Evolutionary conservation across 257 asterid species (phyloP), one percentile per base, ranked within the genome.

Genomic region (Ilex aquifolium): DNA sequence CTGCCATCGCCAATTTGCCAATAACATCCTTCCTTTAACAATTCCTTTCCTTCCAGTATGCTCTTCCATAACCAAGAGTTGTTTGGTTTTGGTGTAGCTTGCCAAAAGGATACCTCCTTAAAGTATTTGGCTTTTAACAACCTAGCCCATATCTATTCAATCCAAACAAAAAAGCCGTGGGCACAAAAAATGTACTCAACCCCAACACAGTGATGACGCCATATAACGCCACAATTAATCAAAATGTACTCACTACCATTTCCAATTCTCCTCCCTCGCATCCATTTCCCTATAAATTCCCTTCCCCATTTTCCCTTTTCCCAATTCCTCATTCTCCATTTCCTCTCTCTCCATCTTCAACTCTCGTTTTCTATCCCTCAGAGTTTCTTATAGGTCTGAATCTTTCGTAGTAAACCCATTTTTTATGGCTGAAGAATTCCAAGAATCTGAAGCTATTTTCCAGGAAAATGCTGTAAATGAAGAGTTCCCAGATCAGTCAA

Each of bases 381-480:
- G 7, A 36, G 1, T 0, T 21, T 21, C 27, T 31, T 29, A 21
- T 15, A 56, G 5, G 12, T 1, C 0, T 11, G 7, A 1, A 9
- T 57, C 27, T 9, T 21, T 21, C 27, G 27, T 7, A 10, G 2
- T 5, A 27, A 29, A 46, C 55, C 46, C 46, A 36, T 7, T 55
- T 54, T 10, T 0, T 46, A 88, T 88, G 95, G 95, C 88, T 0
- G 92, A 83, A 72, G 95, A 88, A 60, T 83, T 83, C 60, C 76
- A 86, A 44, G 96, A 88, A 77, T 82, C 89, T 3, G 88, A 86
- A 62, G 82, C 83, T 14, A 60, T 86, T 30, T 88, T 88, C 62
- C 72, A 80, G n/a, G 80, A 77, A 56, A 63, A 21, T 31, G 59
- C 12, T 3, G 76, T 44, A 15, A 53, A 10, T 3, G 83, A 73